Evolutionary conservation across 2,329 filamentous ascomycete species (phyloP), one percentile per base, ranked within the genome.

Genomic region (Pezicula rhizophila): DNA sequence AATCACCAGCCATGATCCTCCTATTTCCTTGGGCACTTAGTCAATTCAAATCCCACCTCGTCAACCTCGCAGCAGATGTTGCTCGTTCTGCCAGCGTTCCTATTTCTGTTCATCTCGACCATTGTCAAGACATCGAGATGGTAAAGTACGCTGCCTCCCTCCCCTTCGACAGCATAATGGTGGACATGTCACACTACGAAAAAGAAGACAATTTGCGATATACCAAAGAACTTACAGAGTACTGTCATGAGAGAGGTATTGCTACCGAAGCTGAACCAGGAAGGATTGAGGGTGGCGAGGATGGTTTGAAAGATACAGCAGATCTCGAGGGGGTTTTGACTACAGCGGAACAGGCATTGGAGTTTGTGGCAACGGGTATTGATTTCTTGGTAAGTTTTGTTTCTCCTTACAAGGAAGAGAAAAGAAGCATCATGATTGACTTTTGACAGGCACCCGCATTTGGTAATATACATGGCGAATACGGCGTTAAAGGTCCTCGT

Each of bases 101-200:
- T 6, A 67, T 85, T 20, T 72, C 75, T 2, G 66, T 86, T 10
- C 82, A 86, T 65, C 75, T 86, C 59, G 82, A 86, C 68, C 82
- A 86, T 64, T 80, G 80, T 5, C 82, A 85, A 59, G 74, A 74
- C 6, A 75, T 78, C 25, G 74, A 74, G 48, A 73, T 80, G 40
- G 80, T 85, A 52, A 73, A 74, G 4, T 68, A 67, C 0, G 80
- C 80, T 0, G 79, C 79, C 0, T 71, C 76, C 1, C 68, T 80
- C 31, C 73, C 72, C 0, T 87, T 88, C 55, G 85, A 88, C 62
- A 77, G 73, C 46, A 87, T 89, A 62, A 88, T 89, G 84, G 79
- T 88, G 0, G 85, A 89, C 66, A 89, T 89, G 84, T 80, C 75
- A 49, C 84, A 88, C 62, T 80, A 85, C 60, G 82, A 85, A 56